phyloP scores from a whole-genome alignment of 306 rosid species.

The Prunus davidiana region DNA sequence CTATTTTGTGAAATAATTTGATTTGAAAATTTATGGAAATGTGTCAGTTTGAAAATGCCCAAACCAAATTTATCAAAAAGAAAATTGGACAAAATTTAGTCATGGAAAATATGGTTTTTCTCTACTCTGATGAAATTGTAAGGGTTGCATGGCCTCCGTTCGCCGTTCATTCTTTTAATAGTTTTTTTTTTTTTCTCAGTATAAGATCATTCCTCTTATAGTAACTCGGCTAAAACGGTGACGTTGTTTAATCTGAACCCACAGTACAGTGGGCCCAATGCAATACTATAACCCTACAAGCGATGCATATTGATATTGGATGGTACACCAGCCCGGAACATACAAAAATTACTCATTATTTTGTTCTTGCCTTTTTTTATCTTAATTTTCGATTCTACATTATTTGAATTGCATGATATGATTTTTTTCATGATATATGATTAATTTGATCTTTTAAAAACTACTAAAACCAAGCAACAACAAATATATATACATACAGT shows the following conservation, averaged over 20 bases:
- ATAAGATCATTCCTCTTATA: background rate
- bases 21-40: slow-evolving; percentile 3
- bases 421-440: too few species aligned
- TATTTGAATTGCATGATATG: too few species aligned
- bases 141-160: slow-evolving; percentile 14
- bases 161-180: slow-evolving; percentile 22
- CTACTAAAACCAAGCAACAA: too few species aligned
- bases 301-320: too few species aligned
- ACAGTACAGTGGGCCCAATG: background rate
- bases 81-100: background rate
- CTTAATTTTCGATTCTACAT: too few species aligned
- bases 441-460: too few species aligned
- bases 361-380: too few species aligned
- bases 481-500: too few species aligned
- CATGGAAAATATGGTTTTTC: background rate
- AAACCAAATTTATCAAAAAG: background rate
- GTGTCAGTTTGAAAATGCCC: background rate
- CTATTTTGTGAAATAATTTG: background rate
- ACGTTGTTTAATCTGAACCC: background rate
- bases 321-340: too few species aligned
- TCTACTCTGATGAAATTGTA: background rate
- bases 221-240: background rate
- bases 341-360: too few species aligned
- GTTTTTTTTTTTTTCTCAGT: background rate
- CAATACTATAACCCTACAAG: background rate